These are phyloP conservation scores for Cercospora zeae-maydis DNA, from an alignment of 2,329 filamentous ascomycete genomes.

Conservation along the genomic window DNA sequence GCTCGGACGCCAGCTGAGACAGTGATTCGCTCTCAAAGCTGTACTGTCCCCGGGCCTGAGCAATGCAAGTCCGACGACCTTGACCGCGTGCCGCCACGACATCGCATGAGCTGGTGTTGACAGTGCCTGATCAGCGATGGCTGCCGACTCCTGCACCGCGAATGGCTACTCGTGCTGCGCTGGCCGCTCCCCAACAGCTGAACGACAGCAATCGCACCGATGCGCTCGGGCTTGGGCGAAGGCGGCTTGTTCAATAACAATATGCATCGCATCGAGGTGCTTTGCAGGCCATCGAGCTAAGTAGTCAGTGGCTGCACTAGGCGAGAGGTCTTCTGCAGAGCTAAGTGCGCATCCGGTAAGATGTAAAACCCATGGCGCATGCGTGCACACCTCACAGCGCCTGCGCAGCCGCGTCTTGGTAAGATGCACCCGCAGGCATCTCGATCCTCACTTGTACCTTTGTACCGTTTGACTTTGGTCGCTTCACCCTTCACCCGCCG, in stretches of 20 bases:
- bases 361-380: not conserved
- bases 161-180: not conserved
- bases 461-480: constrained; percentile 22
- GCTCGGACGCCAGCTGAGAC: not conserved
- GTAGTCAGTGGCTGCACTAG: not conserved
- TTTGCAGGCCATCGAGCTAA: not conserved
- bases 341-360: constrained; percentile 5
- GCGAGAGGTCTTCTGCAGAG: constrained; percentile 8
- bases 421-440: constrained; percentile 22
- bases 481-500: constrained; percentile 18
- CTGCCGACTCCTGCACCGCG: not conserved
- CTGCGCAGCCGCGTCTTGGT: constrained; percentile 15
- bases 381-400: constrained; percentile 20
- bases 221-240: constrained; percentile 2
- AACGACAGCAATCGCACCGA: not conserved
- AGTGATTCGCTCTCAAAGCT: not conserved
- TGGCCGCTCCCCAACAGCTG: not conserved
- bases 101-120: not conserved
- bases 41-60: not conserved
- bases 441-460: constrained; percentile 22
- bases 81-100: not conserved
- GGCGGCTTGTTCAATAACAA: not conserved
- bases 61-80: not conserved
- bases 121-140: not conserved
- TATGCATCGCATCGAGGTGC: not conserved